Conservation (phyloP, 1,284 basidiomycete genomes). For the Volvariella surrecta region DNA sequence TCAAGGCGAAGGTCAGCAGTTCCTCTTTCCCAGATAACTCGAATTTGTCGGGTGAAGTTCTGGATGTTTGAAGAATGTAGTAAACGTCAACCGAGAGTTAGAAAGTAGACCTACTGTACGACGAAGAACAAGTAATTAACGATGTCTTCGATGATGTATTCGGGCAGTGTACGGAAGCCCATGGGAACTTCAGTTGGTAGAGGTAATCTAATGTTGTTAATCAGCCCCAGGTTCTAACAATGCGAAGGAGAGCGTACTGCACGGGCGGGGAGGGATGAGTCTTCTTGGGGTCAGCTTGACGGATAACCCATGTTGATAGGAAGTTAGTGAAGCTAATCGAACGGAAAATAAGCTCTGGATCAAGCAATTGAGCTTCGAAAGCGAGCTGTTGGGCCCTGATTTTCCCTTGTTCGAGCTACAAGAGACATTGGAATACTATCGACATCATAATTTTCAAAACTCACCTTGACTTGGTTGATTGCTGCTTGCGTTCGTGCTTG, state of each 20-base stretch:
- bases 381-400: slow-evolving; percentile 67
- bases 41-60: slow-evolving; percentile 74
- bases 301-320: slow-evolving; percentile 91
- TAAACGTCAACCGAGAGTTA: background rate
- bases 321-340: slow-evolving; percentile 84
- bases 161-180: slow-evolving; percentile 85
- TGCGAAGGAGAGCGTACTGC: slow-evolving; percentile 37
- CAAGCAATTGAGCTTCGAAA: slow-evolving; percentile 80
- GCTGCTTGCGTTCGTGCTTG: slow-evolving; percentile 62
- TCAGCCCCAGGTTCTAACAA: slow-evolving; percentile 2
- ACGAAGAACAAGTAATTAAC: slow-evolving; percentile 86
- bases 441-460: slow-evolving; percentile 3
- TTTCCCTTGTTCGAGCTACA: slow-evolving; percentile 59
- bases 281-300: slow-evolving; percentile 82
- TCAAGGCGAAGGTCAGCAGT: slow-evolving; percentile 84
- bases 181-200: slow-evolving; percentile 81
- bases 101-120: slow-evolving; percentile 63
- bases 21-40: slow-evolving; percentile 81
- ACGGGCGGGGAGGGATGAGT: slow-evolving; percentile 66
- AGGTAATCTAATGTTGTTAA: slow-evolving; percentile 56
- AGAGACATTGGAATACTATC: background rate
- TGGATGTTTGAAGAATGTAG: too few relatives aligned
- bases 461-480: slow-evolving; percentile 68
- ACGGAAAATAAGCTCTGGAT: slow-evolving; percentile 77
- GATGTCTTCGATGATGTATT: slow-evolving; percentile 93